Evolutionary conservation across 2,329 filamentous ascomycete species (phyloP), one percentile per base, ranked within the genome.

Genomic region (Apiospora sp.): DNA sequence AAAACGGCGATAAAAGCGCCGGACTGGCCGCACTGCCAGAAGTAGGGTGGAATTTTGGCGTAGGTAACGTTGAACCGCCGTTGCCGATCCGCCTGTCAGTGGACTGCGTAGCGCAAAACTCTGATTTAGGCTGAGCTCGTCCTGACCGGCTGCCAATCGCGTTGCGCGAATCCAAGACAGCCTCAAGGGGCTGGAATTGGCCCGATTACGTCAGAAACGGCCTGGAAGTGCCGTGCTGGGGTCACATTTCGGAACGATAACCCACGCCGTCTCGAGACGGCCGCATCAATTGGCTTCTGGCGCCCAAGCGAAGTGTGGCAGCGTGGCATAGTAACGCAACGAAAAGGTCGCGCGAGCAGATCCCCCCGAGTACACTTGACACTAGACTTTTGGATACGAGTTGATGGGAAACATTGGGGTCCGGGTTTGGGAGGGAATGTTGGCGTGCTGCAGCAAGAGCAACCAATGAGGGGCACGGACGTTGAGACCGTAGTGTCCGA

Each of bases 51-150:
- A 0, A 2, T n/a, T 41, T 64, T 61, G 58, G 34, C 34, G 34
- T 7, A 61, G 34, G 54, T 34, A 64, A 41, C 34, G 58, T 64
- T 64, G 10, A 64, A 64, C 34, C 58, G 58, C 58, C 30, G 58
- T 64, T 64, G 58, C 58, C 58, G 58, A 61, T 61, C 54, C 14
- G 54, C 27, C 51, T 54, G 49, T 30, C 49, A 51, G 10, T 51
- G n/a, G 49, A 22, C 10, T 13, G n/a, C 19, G 24, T 54, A 7
- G 49, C 27, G 49, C 24, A 30, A 58, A 58, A 58, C 24, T 58
- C 16, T 58, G 51, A 34, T 34, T 58, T 58, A 58, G 51, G 27
- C 51, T 34, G 51, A 37, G 54, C 30, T 37, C 16, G 22, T 61
- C 19, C 22, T 61, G 30, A 61, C 30, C 54, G 54, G 54, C 10